These are phyloP conservation scores for Laguncularia racemosa DNA, from an alignment of 345 rosid genomes.

Conservation along the genomic window DNA sequence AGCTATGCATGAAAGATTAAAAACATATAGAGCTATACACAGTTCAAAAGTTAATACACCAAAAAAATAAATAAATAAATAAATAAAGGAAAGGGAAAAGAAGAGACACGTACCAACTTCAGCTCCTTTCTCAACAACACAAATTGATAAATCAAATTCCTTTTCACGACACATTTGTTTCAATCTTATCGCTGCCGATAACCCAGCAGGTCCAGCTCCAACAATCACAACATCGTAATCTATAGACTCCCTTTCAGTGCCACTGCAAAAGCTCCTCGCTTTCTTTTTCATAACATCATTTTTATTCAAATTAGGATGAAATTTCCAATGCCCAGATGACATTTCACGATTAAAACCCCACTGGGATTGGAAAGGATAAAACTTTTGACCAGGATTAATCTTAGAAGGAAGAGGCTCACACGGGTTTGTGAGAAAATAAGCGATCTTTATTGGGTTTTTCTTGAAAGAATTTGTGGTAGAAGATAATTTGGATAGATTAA, in stretches of 20 bases:
- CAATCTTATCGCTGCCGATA: constrained; percentile 83
- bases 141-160: constrained; percentile 74
- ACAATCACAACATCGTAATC: constrained; percentile 90
- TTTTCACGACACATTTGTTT: constrained; percentile 72
- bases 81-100: neutral
- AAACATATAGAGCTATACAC: neutral
- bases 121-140: constrained; percentile 94
- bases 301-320: constrained; percentile 7
- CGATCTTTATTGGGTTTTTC: too few relatives aligned
- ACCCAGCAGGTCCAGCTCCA: constrained; percentile 99
- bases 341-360: constrained; percentile 1
- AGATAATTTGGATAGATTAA: too few relatives aligned
- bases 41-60: neutral
- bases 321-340: constrained; percentile 27
- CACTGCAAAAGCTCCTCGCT: constrained; percentile 41
- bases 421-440: too few relatives aligned
- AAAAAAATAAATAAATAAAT: too few relatives aligned
- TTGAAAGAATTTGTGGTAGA: too few relatives aligned
- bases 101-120: constrained; percentile 61
- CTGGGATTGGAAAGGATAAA: too few relatives aligned
- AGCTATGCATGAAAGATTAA: neutral
- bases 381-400: too few relatives aligned
- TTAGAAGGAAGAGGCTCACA: too few relatives aligned
- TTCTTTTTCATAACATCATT: constrained; percentile 2
- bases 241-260: constrained; percentile 46